Evolutionary conservation across 2,329 filamentous ascomycete genomes (phyloP), one percentile per base, ranked within the genome.

Genomic region (Esteya vermicola): DNA sequence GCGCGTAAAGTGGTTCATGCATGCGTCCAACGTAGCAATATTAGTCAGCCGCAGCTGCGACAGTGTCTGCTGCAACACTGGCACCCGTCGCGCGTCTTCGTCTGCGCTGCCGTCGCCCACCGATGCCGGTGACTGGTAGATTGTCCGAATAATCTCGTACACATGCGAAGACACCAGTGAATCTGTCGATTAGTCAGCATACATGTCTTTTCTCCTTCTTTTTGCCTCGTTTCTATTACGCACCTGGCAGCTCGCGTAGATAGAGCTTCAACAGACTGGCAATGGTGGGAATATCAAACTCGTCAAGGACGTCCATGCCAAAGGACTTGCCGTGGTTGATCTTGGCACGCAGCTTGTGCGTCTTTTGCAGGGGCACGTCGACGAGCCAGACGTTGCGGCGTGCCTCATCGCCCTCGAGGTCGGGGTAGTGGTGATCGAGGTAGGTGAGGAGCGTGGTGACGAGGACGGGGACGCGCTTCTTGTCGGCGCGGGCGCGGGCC

Each of bases 81-180:
- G 81, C 47, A 98, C 73, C 39, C 91, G 82, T 12, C 84, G 78
- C 38, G 78, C 70, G 9, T 33, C 38, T 19, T 46, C 47, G 51
- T 93, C 84, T 4, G 78, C 77, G 14, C 75, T 72, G 42, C 93
- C 85, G 32, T 81, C 72, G n/a, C n/a, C n/a, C n/a, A n/a, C n/a
- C n/a, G n/a, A n/a, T 35, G 81, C 70, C 12, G 85, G 80, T 13
- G 83, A 86, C 35, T 78, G 80, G 65, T 98, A 98, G 48, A 98
- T 93, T 2, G 86, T 96, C 63, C 94, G 88, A 56, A 98, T 80
- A 54, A 98, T 96, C 63, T 98, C 93, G 59, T 98, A 98, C 43
- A 98, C 86, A 57, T 96, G 89, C 31, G 86, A 93, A 42, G 91
- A 96, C 45, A 98, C 89, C 46, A 98, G 72, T n/a, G 91, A 96